Evolutionary conservation across 2,329 filamentous ascomycete genomes (phyloP), one percentile per base, ranked within the genome.

Genomic region (Lecanicillium sp.): DNA sequence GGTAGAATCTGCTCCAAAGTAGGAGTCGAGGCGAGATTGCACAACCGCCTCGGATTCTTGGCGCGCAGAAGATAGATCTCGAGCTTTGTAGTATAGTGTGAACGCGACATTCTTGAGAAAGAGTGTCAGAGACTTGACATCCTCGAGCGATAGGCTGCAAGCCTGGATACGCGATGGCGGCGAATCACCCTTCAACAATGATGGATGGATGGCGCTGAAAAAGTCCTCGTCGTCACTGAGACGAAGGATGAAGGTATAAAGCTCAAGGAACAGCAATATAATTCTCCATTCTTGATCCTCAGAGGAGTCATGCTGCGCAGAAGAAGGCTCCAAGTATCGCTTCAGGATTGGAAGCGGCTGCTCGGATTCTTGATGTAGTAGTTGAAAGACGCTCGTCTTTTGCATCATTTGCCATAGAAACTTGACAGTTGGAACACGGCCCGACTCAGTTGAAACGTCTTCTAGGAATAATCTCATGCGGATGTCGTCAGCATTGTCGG

Each of bases 161-260:
- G 68, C 73, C 64, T 73, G 75, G 54, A 76, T 73, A 45, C 71
- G 73, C 44, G 72, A 77, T 48, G 58, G 70, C 20, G 63, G 68
- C 23, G 62, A 69, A 40, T 62, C 65, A 17, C 57, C 61, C n/a
- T 66, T 64, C 17, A 68, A 55, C 24, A 63, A 50, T 46, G 60
- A 55, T 21, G 72, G 69, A 32, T 65, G 68, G 52, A 78, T 68
- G 48, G 75, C 74, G 49, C 81, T 78, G 52, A 95, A 86, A 61
- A 98, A 98, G 58, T 98, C 93, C 55, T 97, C 91, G 54, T 98
- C 93, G 56, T 98, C 93, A 62, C 91, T 95, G 27, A 97, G 81
- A 56, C 93, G 86, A 11, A 97, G 72, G 2, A 96, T 81, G 62
- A 97, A 97, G 2, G 86, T 89, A 62, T 96, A 98, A 0, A 98